phyloP scores from a whole-genome alignment of 192 early-diverging fungal genomes.

The Entrophospora sp. region DNA sequence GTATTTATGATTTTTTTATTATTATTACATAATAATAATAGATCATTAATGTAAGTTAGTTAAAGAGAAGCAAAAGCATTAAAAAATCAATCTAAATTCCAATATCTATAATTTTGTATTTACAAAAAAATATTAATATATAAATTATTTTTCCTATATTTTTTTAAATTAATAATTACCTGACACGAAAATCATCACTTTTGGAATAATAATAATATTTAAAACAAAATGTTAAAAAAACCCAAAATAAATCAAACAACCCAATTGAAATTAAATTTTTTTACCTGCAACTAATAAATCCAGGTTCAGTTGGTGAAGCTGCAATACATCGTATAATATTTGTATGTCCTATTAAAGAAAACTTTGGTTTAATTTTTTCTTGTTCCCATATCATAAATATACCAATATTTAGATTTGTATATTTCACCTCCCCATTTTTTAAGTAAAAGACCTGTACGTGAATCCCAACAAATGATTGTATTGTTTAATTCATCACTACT shows the following conservation, averaged over 20 bases:
- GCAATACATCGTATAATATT: no score
- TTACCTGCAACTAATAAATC: slow-evolving; percentile 49
- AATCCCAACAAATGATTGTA: slow-evolving; percentile 61
- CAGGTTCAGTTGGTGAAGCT: slow-evolving; percentile 50
- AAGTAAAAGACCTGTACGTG: slow-evolving; percentile 49
- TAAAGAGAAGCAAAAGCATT: background rate
- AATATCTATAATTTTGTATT: background rate
- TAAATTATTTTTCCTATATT: background rate
- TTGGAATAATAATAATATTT: no score
- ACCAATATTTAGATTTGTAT: no score
- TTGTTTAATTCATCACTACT: slow-evolving; percentile 55
- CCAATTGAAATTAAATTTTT: background rate
- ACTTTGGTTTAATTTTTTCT: background rate
- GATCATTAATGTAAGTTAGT: no score
- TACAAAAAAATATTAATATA: background rate
- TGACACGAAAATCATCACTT: slow-evolving; percentile 4
- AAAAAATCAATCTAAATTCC: no score
- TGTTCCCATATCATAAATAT: background rate
- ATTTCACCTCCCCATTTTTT: slow-evolving; percentile 37
- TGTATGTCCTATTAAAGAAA: slow-evolving; percentile 41
- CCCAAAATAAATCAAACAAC: background rate
- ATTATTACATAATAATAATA: no score
- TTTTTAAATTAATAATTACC: background rate
- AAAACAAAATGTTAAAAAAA: background rate
- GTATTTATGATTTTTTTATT: no score